Evolutionary conservation across 2,329 filamentous ascomycete species (phyloP), one percentile per base, ranked within the genome.

Genomic region (Aspergillus clavatus): DNA sequence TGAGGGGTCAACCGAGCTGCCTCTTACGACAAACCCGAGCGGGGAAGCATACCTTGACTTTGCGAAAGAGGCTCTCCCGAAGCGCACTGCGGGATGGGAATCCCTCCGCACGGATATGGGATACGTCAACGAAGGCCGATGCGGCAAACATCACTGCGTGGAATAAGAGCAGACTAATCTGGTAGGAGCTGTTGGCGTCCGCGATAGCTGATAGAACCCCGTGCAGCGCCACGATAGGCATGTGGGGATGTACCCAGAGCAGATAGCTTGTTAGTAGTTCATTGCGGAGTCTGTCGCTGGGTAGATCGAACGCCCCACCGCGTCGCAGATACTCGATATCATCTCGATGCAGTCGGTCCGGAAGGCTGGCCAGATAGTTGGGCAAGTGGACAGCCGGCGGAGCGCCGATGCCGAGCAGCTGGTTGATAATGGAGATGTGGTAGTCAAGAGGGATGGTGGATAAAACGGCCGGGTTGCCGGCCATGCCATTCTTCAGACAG

Each of bases 121-220:
- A 40, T 7, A 43, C 22, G 10, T 49, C 43, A 2, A 49, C 24
- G 38, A 49, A 49, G 5, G 43, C 36, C 3, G 40, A 31, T 1
- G 35, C 40, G 5, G 47, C 40, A 23, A 46, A 49, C 43, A 49
- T 43, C 7, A 46, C 47, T 10, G 47, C 43, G 19, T 49, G 47
- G 21, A 49, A 49, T 16, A 49, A 27, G 3, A 49, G 29, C 4
- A 49, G 40, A 22, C 47, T 41, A 16, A 49, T 42, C 2, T 16
- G 10, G 37, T 43, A 23, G 1, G 7, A 18, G 4, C 35, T 28
- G 16, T 46, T 24, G 11, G 39, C 42, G 1, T 16, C 18, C 2
- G 27, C 18, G 37, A 49, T 41, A 3, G 43, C 40, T 2, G 19
- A 6, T 3, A 49, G 24, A 16, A 49, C 46, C 3, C n/a, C 16